A percentile compares a stretch with the other conserved stretches of the same genome.
phyloP scores from a whole-genome alignment of 1,139 yeast genomes.

The Saccharomyces uvarum region DNA sequence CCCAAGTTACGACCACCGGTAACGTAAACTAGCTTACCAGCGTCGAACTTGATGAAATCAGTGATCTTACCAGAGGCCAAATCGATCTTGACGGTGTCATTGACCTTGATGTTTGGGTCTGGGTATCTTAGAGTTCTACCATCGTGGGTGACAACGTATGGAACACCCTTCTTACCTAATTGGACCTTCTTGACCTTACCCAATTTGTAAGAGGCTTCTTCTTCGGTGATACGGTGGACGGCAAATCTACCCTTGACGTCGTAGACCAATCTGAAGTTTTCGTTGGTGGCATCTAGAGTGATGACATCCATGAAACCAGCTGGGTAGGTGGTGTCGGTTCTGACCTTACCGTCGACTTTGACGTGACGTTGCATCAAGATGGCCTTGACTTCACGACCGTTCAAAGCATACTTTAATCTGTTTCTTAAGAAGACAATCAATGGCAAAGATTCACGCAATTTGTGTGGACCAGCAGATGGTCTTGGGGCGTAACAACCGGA shows the following conservation, averaged over 20 bases:
- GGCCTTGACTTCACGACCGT: slow-evolving; percentile 99
- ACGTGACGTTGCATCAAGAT: slow-evolving; percentile 98
- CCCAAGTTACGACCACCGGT: slow-evolving; percentile 99
- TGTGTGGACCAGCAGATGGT: slow-evolving; percentile 99
- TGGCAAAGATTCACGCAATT: slow-evolving; percentile 98
- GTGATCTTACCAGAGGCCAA: slow-evolving; percentile 91
- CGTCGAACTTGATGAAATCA: slow-evolving; percentile 87
- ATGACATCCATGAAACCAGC: slow-evolving; percentile 99
- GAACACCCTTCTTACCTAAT: slow-evolving; percentile 96
- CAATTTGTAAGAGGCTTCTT: slow-evolving; percentile 96
- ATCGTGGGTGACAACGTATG: slow-evolving; percentile 97
- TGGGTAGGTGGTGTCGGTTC: slow-evolving; percentile 98
- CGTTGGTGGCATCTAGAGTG: slow-evolving; percentile 94
- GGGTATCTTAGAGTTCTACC: slow-evolving; percentile 99
- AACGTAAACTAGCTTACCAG: slow-evolving; percentile 93
- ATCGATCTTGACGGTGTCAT: slow-evolving; percentile 96
- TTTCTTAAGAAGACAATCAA: slow-evolving; percentile 96
- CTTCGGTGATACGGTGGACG: slow-evolving; percentile 97
- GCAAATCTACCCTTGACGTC: slow-evolving; percentile 98
- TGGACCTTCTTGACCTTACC: slow-evolving; percentile 97
- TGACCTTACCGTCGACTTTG: slow-evolving; percentile 97
- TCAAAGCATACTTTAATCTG: slow-evolving; percentile 98
- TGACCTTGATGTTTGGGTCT: slow-evolving; percentile 90
- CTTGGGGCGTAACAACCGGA: slow-evolving; percentile 99
- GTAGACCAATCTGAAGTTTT: slow-evolving; percentile 97